These are phyloP conservation scores for Rutstroemia sp. DNA, from an alignment of 2,329 filamentous ascomycete species.

Conservation along the genomic window DNA sequence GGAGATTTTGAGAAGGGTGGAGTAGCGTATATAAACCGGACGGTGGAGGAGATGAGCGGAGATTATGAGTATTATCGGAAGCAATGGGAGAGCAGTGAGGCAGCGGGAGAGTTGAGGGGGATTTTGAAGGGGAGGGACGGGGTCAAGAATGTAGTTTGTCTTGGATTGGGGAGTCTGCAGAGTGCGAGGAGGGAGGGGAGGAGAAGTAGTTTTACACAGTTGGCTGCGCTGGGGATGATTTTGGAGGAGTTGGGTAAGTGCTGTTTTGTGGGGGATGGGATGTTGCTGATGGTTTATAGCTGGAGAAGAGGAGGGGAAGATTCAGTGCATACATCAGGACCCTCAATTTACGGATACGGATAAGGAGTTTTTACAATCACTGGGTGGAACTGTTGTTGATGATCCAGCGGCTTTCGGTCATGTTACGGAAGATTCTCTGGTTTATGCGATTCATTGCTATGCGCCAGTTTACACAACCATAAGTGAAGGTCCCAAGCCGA, in stretches of 20 bases:
- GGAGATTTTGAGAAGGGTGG: slow-evolving; percentile 25
- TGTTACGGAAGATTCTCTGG: slow-evolving; percentile 22
- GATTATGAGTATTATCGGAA: slow-evolving; percentile 23
- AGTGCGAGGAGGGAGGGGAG: slow-evolving; percentile 24
- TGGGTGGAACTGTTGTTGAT: slow-evolving; percentile 23
- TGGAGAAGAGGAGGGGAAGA: neutral
- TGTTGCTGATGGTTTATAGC: neutral
- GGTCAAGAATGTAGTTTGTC: slow-evolving; percentile 22
- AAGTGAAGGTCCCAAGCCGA: slow-evolving; percentile 18
- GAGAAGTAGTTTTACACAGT: slow-evolving; percentile 24
- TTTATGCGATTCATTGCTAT: slow-evolving; percentile 31
- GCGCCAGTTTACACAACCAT: slow-evolving; percentile 24
- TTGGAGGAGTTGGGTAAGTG: slow-evolving; percentile 16
- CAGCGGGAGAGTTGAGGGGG: slow-evolving; percentile 14
- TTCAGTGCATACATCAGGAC: slow-evolving; percentile 23
- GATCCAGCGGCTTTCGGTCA: slow-evolving; percentile 25
- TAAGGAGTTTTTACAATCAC: slow-evolving; percentile 21
- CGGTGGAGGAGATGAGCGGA: slow-evolving; percentile 22
- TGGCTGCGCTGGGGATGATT: slow-evolving; percentile 26
- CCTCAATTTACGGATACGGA: slow-evolving; percentile 28
- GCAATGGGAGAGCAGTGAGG: slow-evolving; percentile 22
- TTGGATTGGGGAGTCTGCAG: slow-evolving; percentile 29
- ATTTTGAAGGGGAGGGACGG: slow-evolving; percentile 9
- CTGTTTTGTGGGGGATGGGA: neutral
- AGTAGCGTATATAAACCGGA: slow-evolving; percentile 24